A percentile compares a stretch with the other conserved stretches of the same genome.
Conservation (phyloP, 78 protist genomes). For the Guillardia theta region DNA sequence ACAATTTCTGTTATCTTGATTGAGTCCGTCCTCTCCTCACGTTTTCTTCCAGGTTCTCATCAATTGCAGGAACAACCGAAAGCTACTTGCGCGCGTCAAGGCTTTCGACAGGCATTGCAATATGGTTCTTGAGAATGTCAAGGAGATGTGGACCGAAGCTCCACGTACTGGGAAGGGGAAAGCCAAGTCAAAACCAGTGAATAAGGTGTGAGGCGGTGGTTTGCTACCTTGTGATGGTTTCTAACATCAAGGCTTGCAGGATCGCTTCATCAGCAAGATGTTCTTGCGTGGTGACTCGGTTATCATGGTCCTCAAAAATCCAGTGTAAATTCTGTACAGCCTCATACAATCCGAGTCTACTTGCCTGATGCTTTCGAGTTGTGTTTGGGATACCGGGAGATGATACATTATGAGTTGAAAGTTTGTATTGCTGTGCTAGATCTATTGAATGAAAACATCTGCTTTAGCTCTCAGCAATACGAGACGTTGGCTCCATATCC, state of each 20-base stretch:
- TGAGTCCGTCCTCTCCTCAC: not conserved
- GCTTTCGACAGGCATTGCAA: conserved; percentile 99
- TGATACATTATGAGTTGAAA: too few species aligned
- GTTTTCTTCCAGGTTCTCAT: conserved; percentile 81
- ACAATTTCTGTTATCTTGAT: too few species aligned
- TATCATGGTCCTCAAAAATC: conserved; percentile 91
- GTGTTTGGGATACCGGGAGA: too few species aligned
- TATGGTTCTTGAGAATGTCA: conserved; percentile 95
- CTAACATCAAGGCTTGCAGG: conserved; percentile 49
- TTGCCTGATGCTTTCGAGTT: too few species aligned
- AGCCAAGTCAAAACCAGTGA: conserved; percentile 85
- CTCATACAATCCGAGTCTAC: too few species aligned
- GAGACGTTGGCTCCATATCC: too few species aligned
- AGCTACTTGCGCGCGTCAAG: conserved; percentile 92
- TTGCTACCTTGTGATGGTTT: not conserved
- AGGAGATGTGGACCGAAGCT: conserved; percentile 94
- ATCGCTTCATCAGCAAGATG: conserved; percentile 93
- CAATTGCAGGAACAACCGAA: conserved; percentile 93
- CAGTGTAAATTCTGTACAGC: conserved; percentile 63
- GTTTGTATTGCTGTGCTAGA: too few species aligned
- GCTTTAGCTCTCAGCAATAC: too few species aligned
- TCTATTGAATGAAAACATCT: too few species aligned
- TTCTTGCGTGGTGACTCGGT: conserved; percentile 98
- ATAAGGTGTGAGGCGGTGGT: conserved; percentile 45
- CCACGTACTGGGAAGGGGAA: conserved; percentile 64